A percentile compares a stretch with the other conserved stretches of the same genome.
phyloP scores from a whole-genome alignment of 176 grass and related monocot genomes.

The Avena insularis region DNA sequence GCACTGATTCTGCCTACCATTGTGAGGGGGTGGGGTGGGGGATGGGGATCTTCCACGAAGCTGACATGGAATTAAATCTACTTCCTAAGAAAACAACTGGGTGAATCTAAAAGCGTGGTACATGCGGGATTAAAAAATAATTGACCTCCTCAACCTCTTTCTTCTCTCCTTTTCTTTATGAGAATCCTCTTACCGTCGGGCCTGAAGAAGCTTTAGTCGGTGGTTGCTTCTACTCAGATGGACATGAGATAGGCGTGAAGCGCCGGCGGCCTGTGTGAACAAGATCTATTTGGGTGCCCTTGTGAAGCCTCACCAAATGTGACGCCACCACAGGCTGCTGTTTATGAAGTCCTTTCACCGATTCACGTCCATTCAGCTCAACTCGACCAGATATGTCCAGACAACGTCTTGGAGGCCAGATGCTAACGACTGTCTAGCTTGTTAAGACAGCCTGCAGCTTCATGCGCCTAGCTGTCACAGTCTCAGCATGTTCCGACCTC shows the following conservation, averaged over 20 bases:
- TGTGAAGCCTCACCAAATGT: slow-evolving; percentile 35
- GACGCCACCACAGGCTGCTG: slow-evolving; percentile 3
- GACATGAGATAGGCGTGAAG: slow-evolving; percentile 40
- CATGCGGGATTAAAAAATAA: slow-evolving; percentile 40
- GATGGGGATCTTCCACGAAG: slow-evolving; percentile 30
- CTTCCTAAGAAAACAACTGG: slow-evolving; percentile 30
- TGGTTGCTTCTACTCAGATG: slow-evolving; percentile 45
- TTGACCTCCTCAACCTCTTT: neutral
- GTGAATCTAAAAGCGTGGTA: slow-evolving; percentile 30
- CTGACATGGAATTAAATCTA: slow-evolving; percentile 26
- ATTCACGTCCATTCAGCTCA: neutral
- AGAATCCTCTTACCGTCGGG: slow-evolving; percentile 41
- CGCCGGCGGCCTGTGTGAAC: slow-evolving; percentile 26
- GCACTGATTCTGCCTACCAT: neutral
- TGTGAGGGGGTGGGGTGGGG: neutral
- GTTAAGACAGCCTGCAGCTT: slow-evolving; percentile 18
- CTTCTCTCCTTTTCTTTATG: neutral
- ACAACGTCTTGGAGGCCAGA: neutral
- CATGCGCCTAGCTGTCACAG: slow-evolving; percentile 14
- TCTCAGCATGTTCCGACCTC: neutral
- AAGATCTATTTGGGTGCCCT: slow-evolving; percentile 1
- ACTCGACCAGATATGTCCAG: slow-evolving; percentile 9
- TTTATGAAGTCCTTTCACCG: slow-evolving; percentile 16
- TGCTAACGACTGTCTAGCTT: slow-evolving; percentile 2
- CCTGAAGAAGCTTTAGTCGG: slow-evolving; percentile 30